Evolutionary conservation across 164 flowering plant genomes (phyloP).

Genomic region (Aristolochia contorta): DNA sequence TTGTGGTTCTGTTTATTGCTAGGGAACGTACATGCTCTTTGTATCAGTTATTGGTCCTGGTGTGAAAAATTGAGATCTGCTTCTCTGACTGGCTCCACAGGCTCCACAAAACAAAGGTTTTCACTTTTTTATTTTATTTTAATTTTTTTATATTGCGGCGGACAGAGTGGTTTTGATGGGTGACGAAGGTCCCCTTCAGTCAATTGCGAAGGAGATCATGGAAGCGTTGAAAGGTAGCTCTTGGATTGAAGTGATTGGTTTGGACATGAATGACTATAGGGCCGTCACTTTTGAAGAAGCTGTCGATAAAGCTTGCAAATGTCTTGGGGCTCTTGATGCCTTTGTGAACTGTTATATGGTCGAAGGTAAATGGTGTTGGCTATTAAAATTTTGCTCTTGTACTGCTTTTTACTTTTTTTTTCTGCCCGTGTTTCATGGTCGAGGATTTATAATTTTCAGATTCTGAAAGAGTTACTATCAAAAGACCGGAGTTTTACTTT

Average conservation of each 20-base stretch:
- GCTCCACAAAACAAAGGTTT: background rate
- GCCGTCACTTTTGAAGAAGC: conserved; percentile 51
- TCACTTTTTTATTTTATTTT: background rate
- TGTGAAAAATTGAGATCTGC: background rate
- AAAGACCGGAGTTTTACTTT: too few relatives aligned
- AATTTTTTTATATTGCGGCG: background rate
- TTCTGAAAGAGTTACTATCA: too few relatives aligned
- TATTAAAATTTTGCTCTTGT: background rate
- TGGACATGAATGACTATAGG: conserved; percentile 64
- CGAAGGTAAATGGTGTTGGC: conserved; percentile 44
- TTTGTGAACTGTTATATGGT: conserved; percentile 57
- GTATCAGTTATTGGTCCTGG: background rate
- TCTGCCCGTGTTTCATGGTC: too few relatives aligned
- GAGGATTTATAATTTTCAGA: too few relatives aligned
- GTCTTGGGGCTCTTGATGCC: conserved; percentile 64
- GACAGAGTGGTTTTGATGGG: conserved; percentile 83
- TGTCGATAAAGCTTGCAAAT: conserved; percentile 42
- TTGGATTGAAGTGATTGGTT: conserved; percentile 51
- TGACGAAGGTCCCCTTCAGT: conserved; percentile 33
- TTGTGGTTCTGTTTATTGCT: background rate
- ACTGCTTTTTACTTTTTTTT: too few relatives aligned
- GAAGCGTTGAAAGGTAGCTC: conserved; percentile 22
- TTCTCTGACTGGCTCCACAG: background rate
- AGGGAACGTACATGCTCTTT: background rate
- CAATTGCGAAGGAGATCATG: conserved; percentile 28